phyloP scores from a whole-genome alignment of 164 flowering plant species.

The Sedum album region DNA sequence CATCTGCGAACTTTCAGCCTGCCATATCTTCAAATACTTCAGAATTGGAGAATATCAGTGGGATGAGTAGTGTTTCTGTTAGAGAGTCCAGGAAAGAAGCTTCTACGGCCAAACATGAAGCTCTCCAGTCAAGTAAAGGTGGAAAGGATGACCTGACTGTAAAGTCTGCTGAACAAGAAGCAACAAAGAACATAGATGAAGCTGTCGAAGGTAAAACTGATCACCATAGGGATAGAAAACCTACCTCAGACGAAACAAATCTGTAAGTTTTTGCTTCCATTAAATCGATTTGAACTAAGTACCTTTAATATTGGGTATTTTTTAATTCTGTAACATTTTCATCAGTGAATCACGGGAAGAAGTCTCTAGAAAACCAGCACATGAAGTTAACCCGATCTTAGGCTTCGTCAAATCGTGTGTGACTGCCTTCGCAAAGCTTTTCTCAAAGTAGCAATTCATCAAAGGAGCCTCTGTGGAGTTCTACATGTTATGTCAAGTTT shows the following conservation, averaged over 20 bases:
- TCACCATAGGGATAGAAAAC: slow-evolving; percentile 21
- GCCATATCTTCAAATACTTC: background rate
- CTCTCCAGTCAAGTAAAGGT: background rate
- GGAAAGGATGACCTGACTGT: background rate
- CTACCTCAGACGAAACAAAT: slow-evolving; percentile 41
- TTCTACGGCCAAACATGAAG: background rate
- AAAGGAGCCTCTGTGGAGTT: background rate
- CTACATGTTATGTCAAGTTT: background rate
- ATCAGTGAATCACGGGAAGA: slow-evolving; percentile 33
- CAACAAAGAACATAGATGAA: slow-evolving; percentile 12
- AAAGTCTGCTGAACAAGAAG: background rate
- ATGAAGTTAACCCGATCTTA: slow-evolving; percentile 29
- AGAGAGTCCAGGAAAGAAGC: background rate
- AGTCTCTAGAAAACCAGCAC: slow-evolving; percentile 23
- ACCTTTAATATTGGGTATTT: background rate
- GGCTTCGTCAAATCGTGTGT: slow-evolving; percentile 37
- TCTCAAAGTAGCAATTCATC: slow-evolving; percentile 31
- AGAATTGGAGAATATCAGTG: background rate
- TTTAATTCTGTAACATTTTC: slow-evolving; percentile 3
- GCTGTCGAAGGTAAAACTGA: slow-evolving; percentile 14
- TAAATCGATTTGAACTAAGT: background rate
- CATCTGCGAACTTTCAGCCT: background rate
- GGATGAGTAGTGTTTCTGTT: background rate
- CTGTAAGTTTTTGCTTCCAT: slow-evolving; percentile 31
- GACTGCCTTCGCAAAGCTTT: slow-evolving; percentile 46